Conservation (phyloP, 2,329 filamentous ascomycete genomes). For the Calonectria naviculata region DNA sequence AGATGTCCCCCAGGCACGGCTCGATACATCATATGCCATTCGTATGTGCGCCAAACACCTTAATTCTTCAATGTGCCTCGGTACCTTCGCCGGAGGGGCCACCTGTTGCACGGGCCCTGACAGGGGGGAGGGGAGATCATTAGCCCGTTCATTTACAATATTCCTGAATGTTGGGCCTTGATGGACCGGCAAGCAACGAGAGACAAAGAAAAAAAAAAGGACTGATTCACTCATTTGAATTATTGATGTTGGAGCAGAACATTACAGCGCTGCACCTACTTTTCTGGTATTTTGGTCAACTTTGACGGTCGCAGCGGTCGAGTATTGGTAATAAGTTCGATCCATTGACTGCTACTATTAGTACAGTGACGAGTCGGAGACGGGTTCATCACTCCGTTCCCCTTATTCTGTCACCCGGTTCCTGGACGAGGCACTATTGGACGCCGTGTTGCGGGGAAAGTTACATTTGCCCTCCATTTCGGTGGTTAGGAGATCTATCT, state of each 20-base stretch:
- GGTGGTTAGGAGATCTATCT: neutral
- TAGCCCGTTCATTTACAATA: neutral
- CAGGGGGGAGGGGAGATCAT: neutral
- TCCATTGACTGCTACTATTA: too few relatives aligned
- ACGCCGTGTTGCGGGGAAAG: constrained; percentile 8
- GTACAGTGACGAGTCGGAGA: too few relatives aligned
- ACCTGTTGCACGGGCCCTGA: neutral
- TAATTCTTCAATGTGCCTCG: neutral
- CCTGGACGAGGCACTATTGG: neutral
- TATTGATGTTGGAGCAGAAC: too few relatives aligned
- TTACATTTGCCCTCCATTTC: constrained; percentile 12
- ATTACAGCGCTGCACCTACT: neutral
- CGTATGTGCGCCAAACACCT: neutral
- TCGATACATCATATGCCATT: neutral
- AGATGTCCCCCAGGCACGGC: neutral
- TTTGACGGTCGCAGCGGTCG: too few relatives aligned
- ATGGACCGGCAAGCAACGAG: too few relatives aligned
- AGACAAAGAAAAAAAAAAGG: neutral
- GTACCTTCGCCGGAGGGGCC: neutral
- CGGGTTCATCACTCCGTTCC: neutral
- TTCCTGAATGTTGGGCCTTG: neutral
- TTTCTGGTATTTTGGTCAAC: neutral
- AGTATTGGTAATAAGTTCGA: too few relatives aligned
- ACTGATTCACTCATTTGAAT: too few relatives aligned
- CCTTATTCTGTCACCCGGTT: neutral